A percentile compares a stretch with the other conserved stretches of the same genome.
These are phyloP conservation scores for Rhodotorula sp. DNA, from an alignment of 1,284 basidiomycete species.

Conservation along the genomic window DNA sequence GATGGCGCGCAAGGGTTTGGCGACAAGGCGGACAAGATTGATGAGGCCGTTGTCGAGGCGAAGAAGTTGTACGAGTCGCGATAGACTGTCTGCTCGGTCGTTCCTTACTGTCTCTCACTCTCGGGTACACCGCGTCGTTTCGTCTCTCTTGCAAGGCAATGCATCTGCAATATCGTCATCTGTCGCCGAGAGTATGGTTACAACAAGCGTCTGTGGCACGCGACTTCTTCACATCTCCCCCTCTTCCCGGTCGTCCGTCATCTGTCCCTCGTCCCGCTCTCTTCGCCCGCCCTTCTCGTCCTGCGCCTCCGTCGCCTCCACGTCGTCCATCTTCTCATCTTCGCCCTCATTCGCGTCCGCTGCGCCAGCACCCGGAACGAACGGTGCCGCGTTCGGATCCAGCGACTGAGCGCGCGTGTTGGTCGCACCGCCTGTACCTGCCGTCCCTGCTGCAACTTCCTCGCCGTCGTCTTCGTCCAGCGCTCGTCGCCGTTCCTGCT, in stretches of 20 bases:
- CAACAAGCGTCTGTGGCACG: neutral
- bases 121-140: neutral
- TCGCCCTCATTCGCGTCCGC: neutral
- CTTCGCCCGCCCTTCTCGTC: neutral
- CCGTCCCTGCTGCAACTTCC: neutral
- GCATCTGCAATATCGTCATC: too few relatives aligned
- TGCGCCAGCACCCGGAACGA: constrained; percentile 9
- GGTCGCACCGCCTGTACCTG: neutral
- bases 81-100: neutral
- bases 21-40: constrained; percentile 61
- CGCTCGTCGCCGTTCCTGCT: constrained; percentile 31
- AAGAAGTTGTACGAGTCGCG: constrained; percentile 20
- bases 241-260: constrained; percentile 17
- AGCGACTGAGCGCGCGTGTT: constrained; percentile 6
- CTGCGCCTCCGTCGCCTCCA: neutral
- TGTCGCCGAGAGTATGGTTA: too few relatives aligned
- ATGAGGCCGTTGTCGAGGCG: constrained; percentile 61
- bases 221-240: constrained; percentile 8
- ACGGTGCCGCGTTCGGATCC: constrained; percentile 24
- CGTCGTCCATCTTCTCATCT: constrained; percentile 1
- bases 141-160: neutral
- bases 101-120: neutral
- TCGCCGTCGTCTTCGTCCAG: constrained; percentile 33
- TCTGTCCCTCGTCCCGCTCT: constrained; percentile 5
- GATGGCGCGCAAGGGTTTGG: constrained; percentile 86